Percentiles rank a stretch among this genome's conserved stretches.
Evolutionary conservation across 2,329 filamentous ascomycete species (phyloP).

Genomic region (Trichophyton simii): DNA sequence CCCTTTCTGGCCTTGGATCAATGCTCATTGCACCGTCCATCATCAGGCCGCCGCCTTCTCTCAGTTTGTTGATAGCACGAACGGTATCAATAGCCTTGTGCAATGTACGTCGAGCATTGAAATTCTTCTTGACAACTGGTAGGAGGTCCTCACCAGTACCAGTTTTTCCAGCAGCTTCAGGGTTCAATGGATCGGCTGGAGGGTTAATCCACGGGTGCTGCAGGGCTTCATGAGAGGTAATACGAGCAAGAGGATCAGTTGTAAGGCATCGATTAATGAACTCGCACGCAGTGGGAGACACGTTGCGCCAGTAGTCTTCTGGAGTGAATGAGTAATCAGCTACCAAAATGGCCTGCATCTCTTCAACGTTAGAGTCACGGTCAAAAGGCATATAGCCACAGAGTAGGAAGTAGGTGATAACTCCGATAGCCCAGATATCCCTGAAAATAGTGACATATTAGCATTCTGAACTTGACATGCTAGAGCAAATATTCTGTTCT

Average conservation of each 20-base stretch:
- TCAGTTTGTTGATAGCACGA: constrained; percentile 53
- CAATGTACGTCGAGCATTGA: constrained; percentile 52
- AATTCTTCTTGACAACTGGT: constrained; percentile 57
- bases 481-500: constrained; percentile 13
- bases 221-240: constrained; percentile 73
- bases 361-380: constrained; percentile 91
- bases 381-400: constrained; percentile 98
- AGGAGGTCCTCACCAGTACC: constrained; percentile 43
- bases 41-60: constrained; percentile 49
- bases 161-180: constrained; percentile 19
- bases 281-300: constrained; percentile 72
- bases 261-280: constrained; percentile 90
- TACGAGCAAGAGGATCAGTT: constrained; percentile 71
- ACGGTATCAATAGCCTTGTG: constrained; percentile 58
- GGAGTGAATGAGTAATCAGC: constrained; percentile 95
- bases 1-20: constrained; percentile 41
- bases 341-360: constrained; percentile 97
- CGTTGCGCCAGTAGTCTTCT: constrained; percentile 89
- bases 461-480: neutral
- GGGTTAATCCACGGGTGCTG: constrained; percentile 54
- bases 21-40: constrained; percentile 49
- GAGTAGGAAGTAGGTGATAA: constrained; percentile 96
- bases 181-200: constrained; percentile 35
- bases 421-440: constrained; percentile 94
- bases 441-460: constrained; percentile 25